Conservation (phyloP, 768 basidiomycete genomes). For the Pleurotus cornucopiae region DNA sequence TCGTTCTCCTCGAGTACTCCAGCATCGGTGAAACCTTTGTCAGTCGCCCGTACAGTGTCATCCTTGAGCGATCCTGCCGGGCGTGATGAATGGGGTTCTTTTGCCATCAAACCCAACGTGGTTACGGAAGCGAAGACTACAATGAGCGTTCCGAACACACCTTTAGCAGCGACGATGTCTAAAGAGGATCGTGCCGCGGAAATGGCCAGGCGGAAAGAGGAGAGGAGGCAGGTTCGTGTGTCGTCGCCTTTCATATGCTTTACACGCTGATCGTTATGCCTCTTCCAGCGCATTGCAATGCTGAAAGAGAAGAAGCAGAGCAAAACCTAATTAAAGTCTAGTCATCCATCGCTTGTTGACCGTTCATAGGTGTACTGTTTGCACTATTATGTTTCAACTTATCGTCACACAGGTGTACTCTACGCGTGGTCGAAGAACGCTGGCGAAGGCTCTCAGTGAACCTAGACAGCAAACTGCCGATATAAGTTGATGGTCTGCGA, state of each 20-base stretch:
- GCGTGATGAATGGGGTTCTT: slow-evolving; percentile 19
- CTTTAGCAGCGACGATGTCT: slow-evolving; percentile 43
- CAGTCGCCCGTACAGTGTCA: not conserved
- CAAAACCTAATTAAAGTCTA: too few relatives aligned
- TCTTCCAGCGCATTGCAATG: slow-evolving; percentile 63
- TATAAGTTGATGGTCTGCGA: too few relatives aligned
- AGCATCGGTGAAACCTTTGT: not conserved
- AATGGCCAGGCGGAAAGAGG: slow-evolving; percentile 88
- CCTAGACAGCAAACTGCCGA: too few relatives aligned
- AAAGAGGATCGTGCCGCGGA: slow-evolving; percentile 96
- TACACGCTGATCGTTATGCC: not conserved
- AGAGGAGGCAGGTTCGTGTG: slow-evolving; percentile 73
- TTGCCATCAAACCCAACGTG: slow-evolving; percentile 8
- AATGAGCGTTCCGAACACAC: slow-evolving; percentile 13
- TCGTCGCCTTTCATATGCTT: not conserved
- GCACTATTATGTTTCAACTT: too few relatives aligned
- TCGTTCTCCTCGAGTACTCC: slow-evolving; percentile 13
- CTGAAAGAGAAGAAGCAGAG: slow-evolving; percentile 77
- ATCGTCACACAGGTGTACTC: too few relatives aligned
- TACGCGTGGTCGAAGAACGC: too few relatives aligned
- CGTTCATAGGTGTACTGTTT: too few relatives aligned
- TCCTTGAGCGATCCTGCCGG: slow-evolving; percentile 12
- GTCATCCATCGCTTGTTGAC: too few relatives aligned
- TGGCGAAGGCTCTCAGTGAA: too few relatives aligned
- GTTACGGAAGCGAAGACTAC: slow-evolving; percentile 12